phyloP scores from a whole-genome alignment of 192 early-diverging fungal species.

The Anaeromyces robustus region DNA sequence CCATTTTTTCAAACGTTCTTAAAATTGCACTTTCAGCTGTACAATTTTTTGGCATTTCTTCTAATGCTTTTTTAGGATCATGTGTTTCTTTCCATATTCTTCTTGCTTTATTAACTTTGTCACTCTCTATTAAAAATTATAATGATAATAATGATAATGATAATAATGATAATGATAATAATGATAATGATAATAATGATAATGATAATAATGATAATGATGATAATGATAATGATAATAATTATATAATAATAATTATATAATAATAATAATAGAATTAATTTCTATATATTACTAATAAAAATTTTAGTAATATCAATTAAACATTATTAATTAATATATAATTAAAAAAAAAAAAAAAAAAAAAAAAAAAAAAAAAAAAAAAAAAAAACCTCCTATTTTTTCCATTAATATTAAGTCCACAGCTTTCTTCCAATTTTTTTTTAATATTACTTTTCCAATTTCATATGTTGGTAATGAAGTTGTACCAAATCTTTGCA shows the following conservation, averaged over 20 bases:
- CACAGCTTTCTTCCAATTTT: conserved; percentile 52
- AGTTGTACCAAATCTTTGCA: conserved; percentile 93
- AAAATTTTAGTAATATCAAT: too few relatives aligned
- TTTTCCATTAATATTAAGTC: conserved; percentile 74
- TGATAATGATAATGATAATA: too few relatives aligned
- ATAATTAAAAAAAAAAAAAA: too few relatives aligned
- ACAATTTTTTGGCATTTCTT: background rate
- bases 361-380: too few relatives aligned
- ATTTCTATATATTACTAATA: too few relatives aligned
- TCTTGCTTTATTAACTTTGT: conserved; percentile 45
- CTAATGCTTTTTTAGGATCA: background rate
- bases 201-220: too few relatives aligned
- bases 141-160: too few relatives aligned
- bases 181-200: too few relatives aligned
- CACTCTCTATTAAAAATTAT: conserved; percentile 28
- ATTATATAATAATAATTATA: too few relatives aligned
- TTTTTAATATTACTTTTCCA: conserved; percentile 57
- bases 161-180: too few relatives aligned
- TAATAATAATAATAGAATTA: too few relatives aligned
- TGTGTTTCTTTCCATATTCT: conserved; percentile 32
- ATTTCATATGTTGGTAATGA: conserved; percentile 62
- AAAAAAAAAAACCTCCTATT: conserved; percentile 36
- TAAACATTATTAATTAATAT: too few relatives aligned
- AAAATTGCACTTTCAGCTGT: conserved; percentile 42
- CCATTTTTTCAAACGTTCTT: conserved; percentile 26